Evolutionary conservation across 2,329 filamentous ascomycete genomes (phyloP), one percentile per base, ranked within the genome.

Genomic region (Ceratocystis alfenasii): DNA sequence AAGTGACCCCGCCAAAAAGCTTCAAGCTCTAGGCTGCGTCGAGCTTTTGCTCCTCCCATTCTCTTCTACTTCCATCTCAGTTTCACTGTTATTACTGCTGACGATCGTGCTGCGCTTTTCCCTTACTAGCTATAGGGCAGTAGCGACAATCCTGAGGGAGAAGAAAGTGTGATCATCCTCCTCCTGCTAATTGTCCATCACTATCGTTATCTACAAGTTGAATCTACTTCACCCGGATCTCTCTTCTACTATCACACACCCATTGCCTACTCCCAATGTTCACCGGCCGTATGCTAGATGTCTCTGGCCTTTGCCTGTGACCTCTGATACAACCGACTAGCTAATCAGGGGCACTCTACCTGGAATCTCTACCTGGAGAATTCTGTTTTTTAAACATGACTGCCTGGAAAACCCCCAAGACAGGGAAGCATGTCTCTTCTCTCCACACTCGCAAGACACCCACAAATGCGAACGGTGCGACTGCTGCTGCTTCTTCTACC

Each of bases 391-490:
- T 7, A 36, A 46, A 20, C 25, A 63, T 63, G 70, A 84, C 84
- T 81, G 79, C 81, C 74, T 77, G 76, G 78, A 81, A 82, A 75
- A 77, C 77, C 74, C 76, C 78, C 70, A 71, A 73, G 69, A 76
- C 76, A 70, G 72, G 71, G 70, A 69, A 73, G 8, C 33, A 69
- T 6, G 30, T 1, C 17, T 12, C 22, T 15, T 30, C 53, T 57
- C 53, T 57, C 22, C 22, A 57, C 28, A 30, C 22, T 15, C 53
- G 53, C 25, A 57, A 33, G 28, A 57, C 53, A 30, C 53, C 25
- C 22, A 30, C 53, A 25, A 57, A 57, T 5, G 10, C 53, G 36
- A 41, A 41, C 3, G 3, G 10, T 41, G 36, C 36, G 36, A 41
- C 36, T 41, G 36, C 36, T 12, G n/a, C 17, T 17, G n/a, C n/a